Evolutionary conservation across 2,329 filamentous ascomycete genomes (phyloP), one percentile per base, ranked within the genome.

Genomic region (Huntiella moniliformis): DNA sequence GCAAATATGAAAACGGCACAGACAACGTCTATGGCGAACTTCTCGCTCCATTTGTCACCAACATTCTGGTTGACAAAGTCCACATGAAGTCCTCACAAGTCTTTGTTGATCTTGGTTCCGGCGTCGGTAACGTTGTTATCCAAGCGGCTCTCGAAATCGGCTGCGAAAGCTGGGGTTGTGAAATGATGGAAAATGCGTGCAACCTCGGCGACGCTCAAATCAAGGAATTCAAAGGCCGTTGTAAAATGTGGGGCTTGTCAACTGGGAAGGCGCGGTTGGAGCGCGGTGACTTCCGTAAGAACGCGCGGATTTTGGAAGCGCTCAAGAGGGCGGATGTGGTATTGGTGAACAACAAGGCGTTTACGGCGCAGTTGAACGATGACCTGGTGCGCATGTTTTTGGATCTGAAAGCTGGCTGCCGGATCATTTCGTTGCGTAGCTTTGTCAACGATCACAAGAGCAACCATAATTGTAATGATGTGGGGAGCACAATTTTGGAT

Each of bases 341-440:
- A 13, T 72, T 98, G 18, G 88, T 96, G 55, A 98, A 98, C 67
- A 98, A 98, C 63, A 87, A 96, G 62, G 91, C 86, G 2, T 98
- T 98, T 62, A 87, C 80, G 4, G 79, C 87, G 11, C 71, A 79
- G 54, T 73, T 95, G 46, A 98, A 96, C 62, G 80, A 84, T 56
- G 74, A 77, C 51, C 68, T 98, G 39, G 75, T 88, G 53, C 77
- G 84, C 54, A 84, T 93, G 66, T 96, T 98, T 56, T 66, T 98
- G 50, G 91, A 98, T 56, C 67, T 96, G 51, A 96, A 95, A 62
- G 72, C 82, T 46, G 88, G 88, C 2, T 87, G 82, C 61, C 81
- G 82, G 60, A 82, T 98, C 47, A 80, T 96, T 37, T 94, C 85
- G 44, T 70, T 98, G 49, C 92, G 91, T 63, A 86, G 81, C 1